These are phyloP conservation scores for Triadica sebifera DNA, from an alignment of 345 rosid species.

Conservation along the genomic window DNA sequence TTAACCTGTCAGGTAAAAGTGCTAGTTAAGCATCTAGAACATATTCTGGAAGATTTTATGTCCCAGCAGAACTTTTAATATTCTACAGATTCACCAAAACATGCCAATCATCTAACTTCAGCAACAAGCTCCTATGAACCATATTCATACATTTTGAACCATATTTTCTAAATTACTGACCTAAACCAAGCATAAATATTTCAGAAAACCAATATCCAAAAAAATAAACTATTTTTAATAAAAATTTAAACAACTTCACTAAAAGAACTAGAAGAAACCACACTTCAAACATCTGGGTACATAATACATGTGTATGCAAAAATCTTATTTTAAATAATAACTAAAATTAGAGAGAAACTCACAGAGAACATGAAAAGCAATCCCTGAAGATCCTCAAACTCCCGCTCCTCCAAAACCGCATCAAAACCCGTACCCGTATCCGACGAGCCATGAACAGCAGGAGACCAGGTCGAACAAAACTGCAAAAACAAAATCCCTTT, in stretches of 20 bases:
- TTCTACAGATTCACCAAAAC: neutral
- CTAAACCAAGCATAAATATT: neutral
- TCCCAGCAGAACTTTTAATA: neutral
- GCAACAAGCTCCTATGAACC: neutral
- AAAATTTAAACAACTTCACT: neutral
- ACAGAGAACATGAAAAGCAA: slow-evolving; percentile 86
- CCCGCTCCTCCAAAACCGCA: slow-evolving; percentile 50
- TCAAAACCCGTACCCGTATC: slow-evolving; percentile 41
- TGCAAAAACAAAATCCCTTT: slow-evolving; percentile 65
- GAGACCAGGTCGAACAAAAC: slow-evolving; percentile 57
- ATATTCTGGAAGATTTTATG: neutral
- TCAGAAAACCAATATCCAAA: neutral
- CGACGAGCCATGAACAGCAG: slow-evolving; percentile 31
- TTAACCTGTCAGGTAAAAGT: neutral
- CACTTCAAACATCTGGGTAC: neutral
- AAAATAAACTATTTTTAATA: neutral
- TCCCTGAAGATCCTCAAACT: slow-evolving; percentile 80
- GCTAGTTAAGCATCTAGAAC: neutral
- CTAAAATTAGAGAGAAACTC: slow-evolving; percentile 33
- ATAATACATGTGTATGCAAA: neutral
- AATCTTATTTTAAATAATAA: neutral
- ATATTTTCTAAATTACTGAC: neutral
- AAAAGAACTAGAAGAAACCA: neutral
- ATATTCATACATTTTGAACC: neutral
- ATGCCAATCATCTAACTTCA: neutral